phyloP scores from a whole-genome alignment of 1,284 basidiomycete species.

The Marasmius tenuissimus region DNA sequence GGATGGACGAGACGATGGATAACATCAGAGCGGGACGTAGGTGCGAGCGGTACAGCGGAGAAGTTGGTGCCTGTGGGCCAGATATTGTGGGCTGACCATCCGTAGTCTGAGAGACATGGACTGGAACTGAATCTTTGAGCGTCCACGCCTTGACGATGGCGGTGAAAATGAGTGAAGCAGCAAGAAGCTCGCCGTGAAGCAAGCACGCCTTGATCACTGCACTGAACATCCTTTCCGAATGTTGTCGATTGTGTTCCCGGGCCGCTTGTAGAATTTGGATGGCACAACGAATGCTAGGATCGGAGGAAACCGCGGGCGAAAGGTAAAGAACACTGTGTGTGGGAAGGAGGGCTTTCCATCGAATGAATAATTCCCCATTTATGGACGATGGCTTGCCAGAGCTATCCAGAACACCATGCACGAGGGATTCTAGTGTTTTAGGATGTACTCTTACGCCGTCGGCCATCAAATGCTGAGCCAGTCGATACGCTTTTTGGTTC shows the following conservation, averaged over 20 bases:
- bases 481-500: constrained; percentile 44
- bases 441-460: constrained; percentile 48
- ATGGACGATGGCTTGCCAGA: constrained; percentile 8
- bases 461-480: constrained; percentile 52
- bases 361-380: constrained; percentile 14
- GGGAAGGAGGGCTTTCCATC: constrained; percentile 16
- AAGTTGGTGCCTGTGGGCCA: neutral
- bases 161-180: constrained; percentile 68
- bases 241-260: constrained; percentile 50
- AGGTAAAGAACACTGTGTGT: constrained; percentile 24
- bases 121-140: constrained; percentile 35
- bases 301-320: constrained; percentile 28
- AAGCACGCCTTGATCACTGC: constrained; percentile 62
- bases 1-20: constrained; percentile 13
- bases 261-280: constrained; percentile 54
- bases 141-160: constrained; percentile 60
- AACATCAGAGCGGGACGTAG: neutral
- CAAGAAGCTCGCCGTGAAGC: constrained; percentile 73
- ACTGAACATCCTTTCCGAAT: constrained; percentile 59
- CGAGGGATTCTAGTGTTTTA: constrained; percentile 47
- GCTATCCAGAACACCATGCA: constrained; percentile 24
- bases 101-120: constrained; percentile 12
- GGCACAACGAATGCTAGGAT: constrained; percentile 46
- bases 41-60: neutral
- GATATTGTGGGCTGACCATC: neutral